Evolutionary conservation across 2,329 filamentous ascomycete species (phyloP).

Genomic region (Fusarium bactridioides): DNA sequence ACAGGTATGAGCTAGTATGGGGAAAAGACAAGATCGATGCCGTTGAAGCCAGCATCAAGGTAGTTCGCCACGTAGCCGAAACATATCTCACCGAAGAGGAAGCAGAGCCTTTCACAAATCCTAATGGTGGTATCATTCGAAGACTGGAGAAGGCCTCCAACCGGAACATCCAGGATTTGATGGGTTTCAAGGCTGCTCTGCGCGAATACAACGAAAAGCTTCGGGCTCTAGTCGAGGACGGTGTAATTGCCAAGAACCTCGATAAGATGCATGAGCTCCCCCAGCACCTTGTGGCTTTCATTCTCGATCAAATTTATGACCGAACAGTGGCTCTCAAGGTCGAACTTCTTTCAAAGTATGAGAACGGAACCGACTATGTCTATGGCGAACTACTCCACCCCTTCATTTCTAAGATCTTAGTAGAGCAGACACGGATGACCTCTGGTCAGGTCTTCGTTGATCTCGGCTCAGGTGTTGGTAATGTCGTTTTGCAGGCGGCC

Average conservation of each 20-base stretch:
- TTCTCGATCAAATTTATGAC: constrained; percentile 87
- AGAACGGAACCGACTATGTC: constrained; percentile 90
- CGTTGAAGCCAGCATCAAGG: constrained; percentile 74
- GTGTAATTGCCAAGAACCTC: constrained; percentile 76
- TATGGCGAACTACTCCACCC: constrained; percentile 91
- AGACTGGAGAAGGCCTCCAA: constrained; percentile 78
- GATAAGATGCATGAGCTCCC: constrained; percentile 73
- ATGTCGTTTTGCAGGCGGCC: constrained; percentile 92
- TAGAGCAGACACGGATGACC: constrained; percentile 76
- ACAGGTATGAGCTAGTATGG: constrained; percentile 69
- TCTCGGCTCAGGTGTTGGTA: constrained; percentile 93
- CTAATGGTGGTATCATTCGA: constrained; percentile 76
- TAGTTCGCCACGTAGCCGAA: constrained; percentile 73
- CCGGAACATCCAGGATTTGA: constrained; percentile 68
- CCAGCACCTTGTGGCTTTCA: constrained; percentile 77
- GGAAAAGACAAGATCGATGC: constrained; percentile 83
- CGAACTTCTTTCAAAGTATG: constrained; percentile 82
- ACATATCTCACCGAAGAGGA: constrained; percentile 80
- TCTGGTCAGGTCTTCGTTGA: constrained; percentile 91
- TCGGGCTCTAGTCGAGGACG: constrained; percentile 69
- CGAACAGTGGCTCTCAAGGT: constrained; percentile 91
- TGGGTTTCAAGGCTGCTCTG: constrained; percentile 77
- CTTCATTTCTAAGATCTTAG: constrained; percentile 84
- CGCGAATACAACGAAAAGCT: constrained; percentile 80
- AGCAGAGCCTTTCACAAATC: constrained; percentile 72